Evolutionary conservation across 2,329 filamentous ascomycete species (phyloP).

Genomic region (Aspergillus sp.): DNA sequence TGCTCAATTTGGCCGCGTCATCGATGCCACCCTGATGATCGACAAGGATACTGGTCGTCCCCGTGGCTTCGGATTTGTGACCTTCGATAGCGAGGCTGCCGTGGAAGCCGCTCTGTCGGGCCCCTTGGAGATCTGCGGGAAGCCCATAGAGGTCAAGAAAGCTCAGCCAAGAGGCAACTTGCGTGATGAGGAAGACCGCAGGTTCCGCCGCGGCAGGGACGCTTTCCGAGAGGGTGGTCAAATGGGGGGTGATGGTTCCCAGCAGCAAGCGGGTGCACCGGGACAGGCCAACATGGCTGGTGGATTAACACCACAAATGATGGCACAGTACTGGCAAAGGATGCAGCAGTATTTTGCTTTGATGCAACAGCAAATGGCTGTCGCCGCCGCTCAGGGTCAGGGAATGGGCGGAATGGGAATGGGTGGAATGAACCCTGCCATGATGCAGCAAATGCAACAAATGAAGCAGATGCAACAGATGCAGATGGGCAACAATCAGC

Average conservation of each 20-base stretch:
- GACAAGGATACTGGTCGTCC: constrained; percentile 99
- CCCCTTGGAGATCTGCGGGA: constrained; percentile 88
- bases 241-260: constrained; percentile 38
- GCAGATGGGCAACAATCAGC: constrained; percentile 52
- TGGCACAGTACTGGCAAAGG: constrained; percentile 97
- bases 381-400: constrained; percentile 46
- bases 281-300: constrained; percentile 44
- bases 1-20: constrained; percentile 90
- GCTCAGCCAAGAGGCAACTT: constrained; percentile 94
- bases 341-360: constrained; percentile 97
- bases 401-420: constrained; percentile 57
- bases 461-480: constrained; percentile 56
- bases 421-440: constrained; percentile 70
- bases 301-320: constrained; percentile 91
- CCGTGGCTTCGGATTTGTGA: constrained; percentile 95
- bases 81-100: constrained; percentile 92
- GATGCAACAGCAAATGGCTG: constrained; percentile 88
- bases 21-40: constrained; percentile 99
- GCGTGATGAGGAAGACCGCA: constrained; percentile 77
- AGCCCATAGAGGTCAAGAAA: constrained; percentile 97
- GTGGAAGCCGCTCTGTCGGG: constrained; percentile 86
- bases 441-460: constrained; percentile 72
- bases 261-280: constrained; percentile 52
- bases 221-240: constrained; percentile 44
- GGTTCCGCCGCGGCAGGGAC: constrained; percentile 48